Evolutionary conservation across 1,284 basidiomycete genomes (phyloP), one percentile per base, ranked within the genome.

Genomic region (Sporisorium graminicola): DNA sequence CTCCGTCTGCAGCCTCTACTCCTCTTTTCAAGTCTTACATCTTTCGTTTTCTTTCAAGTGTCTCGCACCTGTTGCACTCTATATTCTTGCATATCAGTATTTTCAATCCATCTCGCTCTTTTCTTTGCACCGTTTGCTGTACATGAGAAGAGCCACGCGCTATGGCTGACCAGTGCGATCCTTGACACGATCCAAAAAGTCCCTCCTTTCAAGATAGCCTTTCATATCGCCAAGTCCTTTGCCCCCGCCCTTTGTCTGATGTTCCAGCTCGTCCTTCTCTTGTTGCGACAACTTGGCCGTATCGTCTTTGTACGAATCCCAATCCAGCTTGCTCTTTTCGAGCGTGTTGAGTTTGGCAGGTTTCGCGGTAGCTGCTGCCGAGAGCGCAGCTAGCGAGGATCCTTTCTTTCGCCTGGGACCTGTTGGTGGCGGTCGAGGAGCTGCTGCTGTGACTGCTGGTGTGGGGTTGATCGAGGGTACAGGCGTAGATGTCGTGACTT

Each of bases 291-390:
- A 52, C 16, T 77, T 69, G 29, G 54, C 67, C 0, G 70, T 26
- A 33, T 55, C 31, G 40, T 24, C 33, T 61, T 79, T 74, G 62
- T 53, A 70, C 10, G 26, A n/a, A 35, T 71, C 71, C 84, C 84
- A 85, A 52, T 85, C 84, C 50, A 84, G 59, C 60, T 85, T 85
- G 59, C 66, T 73, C 54, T 85, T 85, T 61, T 85, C 84, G 18
- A 85, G 69, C 37, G 84, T 85, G 61, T 84, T 85, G 51, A 85
- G 65, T 73, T 85, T 85, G 64, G 65, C 62, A 4, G 80, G 76
- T 46, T 80, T 75, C 14, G 51, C 22, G 18, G 70, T 50, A 18
- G 49, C 64, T 7, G 78, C 69, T 6, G 76, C 69, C 18, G 64
- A 70, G n/a, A 79, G 56, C 16, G 78, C 56, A 6, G 79, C 71